Base-by-base conservation (phyloP, 148 eudicot species). In the Salicornia ramosissima region DNA sequence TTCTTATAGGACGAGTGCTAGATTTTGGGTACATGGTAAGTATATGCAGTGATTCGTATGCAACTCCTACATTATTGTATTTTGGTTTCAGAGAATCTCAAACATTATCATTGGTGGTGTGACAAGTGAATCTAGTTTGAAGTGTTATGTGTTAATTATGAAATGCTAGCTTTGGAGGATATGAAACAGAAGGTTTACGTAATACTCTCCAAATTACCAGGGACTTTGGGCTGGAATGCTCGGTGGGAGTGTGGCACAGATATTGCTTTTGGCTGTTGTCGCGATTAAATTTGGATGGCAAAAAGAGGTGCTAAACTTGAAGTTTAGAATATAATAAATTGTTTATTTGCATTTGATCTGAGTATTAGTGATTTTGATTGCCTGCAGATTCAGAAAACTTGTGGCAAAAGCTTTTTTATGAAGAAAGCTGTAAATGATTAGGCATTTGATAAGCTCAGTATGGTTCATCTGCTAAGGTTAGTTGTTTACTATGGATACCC, bases 221-320 rank as follows among this genome's bases (percentile, higher is more conserved):
- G 80, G 80, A 53, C 53, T 68, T 12, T 73, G 80, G 80, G 26
- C 55, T 9, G 80, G 80, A 14, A 72, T 78, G 80, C 80, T 78
- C 47, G 73, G 77, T 46, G 80, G 80, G 28, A 78, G 70, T 63
- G 39, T 78, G 73, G 42, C 58, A 68, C 80, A 78, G 73, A 73
- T 73, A 78, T 30, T 78, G 58, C 65, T 78, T 25, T 68, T 78
- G 46, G 63, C 77, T 30, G 11, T 55, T 18, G 50, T 73, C 43
- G 58, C 74, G 4, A 31, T 53, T 26, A 68, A 64, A 15, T 19
- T 29, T 33, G 64, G 54, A 46, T 78, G 80, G 80, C 70, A 63
- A 68, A 73, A 72, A 50, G 77, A 78, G 80, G 77, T 78, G 67
- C 30, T 24, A 21, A 68, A 61, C 30, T 64, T 42, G 14, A 64